phyloP scores from a whole-genome alignment of 1,139 yeast species.

The Sugiyamaella sp. region DNA sequence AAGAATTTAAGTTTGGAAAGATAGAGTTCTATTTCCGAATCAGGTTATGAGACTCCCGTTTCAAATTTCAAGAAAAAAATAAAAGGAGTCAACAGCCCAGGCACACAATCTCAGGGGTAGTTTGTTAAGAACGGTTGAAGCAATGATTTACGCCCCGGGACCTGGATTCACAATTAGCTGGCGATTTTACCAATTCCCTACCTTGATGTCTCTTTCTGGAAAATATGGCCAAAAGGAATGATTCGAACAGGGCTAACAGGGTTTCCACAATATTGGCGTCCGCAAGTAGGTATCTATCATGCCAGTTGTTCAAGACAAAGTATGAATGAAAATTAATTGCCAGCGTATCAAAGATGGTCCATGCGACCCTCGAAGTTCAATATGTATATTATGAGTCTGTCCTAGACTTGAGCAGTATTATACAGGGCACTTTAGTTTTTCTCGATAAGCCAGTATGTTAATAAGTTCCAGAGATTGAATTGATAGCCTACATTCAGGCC shows the following conservation, averaged over 20 bases:
- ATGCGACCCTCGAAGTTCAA: too few species aligned
- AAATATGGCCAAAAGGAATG: too few species aligned
- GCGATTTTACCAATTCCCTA: too few species aligned
- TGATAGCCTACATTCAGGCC: too few species aligned
- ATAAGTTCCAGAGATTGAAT: too few species aligned
- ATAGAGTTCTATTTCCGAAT: conserved; percentile 1
- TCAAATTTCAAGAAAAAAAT: neutral
- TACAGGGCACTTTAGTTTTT: too few species aligned
- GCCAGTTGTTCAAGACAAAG: neutral
- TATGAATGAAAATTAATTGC: neutral
- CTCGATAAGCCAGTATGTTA: too few species aligned
- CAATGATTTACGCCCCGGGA: neutral
- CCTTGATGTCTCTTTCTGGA: too few species aligned
- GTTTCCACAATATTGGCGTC: neutral
- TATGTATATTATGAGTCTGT: too few species aligned
- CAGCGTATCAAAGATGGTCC: too few species aligned
- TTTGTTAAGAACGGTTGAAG: neutral
- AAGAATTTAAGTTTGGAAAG: neutral
- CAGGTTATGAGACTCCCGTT: conserved; percentile 1
- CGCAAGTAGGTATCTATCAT: neutral
- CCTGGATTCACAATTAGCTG: neutral
- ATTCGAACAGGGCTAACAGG: too few species aligned
- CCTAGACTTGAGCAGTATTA: too few species aligned
- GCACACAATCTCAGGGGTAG: neutral
- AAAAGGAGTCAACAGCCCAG: neutral